Evolutionary conservation across 345 rosid species (phyloP).

Genomic region (Corchorus capsularis): DNA sequence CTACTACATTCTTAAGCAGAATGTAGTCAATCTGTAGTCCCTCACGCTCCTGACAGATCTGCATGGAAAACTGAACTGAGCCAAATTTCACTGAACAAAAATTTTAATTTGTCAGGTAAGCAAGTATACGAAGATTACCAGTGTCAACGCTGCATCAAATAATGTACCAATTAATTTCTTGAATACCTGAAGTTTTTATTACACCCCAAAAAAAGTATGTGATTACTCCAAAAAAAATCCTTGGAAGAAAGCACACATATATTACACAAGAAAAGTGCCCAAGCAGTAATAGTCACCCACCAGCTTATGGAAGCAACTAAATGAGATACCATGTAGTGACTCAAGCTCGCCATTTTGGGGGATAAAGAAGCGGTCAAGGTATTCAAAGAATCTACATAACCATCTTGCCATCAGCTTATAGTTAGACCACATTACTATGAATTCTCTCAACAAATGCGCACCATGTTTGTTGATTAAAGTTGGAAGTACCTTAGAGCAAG

Average conservation of each 20-base stretch:
- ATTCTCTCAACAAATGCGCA: conserved; percentile 28
- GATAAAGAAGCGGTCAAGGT: conserved; percentile 32
- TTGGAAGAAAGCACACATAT: background rate
- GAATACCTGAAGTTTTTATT: conserved; percentile 28
- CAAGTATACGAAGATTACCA: conserved; percentile 19
- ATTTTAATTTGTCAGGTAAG: background rate
- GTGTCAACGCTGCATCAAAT: conserved; percentile 20
- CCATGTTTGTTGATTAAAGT: conserved; percentile 22
- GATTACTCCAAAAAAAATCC: background rate
- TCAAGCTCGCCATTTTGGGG: conserved; percentile 6
- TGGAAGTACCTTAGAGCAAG: conserved; percentile 26
- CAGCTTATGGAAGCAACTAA: conserved; percentile 25
- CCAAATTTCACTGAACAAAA: background rate
- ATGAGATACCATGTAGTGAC: conserved; percentile 20
- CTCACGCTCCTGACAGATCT: conserved; percentile 31
- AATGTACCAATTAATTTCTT: conserved; percentile 17
- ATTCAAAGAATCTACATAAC: conserved; percentile 35
- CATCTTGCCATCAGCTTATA: conserved; percentile 37
- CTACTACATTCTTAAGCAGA: conserved; percentile 25
- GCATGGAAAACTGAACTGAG: conserved; percentile 9
- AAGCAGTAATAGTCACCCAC: conserved; percentile 15
- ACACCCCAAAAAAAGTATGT: background rate
- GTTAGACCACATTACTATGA: conserved; percentile 32
- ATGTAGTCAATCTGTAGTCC: conserved; percentile 26
- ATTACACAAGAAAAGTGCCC: background rate